A percentile compares a stretch with the other conserved stretches of the same genome.
Evolutionary conservation across 768 basidiomycete genomes (phyloP).

Genomic region (Daedaleopsis nitida): DNA sequence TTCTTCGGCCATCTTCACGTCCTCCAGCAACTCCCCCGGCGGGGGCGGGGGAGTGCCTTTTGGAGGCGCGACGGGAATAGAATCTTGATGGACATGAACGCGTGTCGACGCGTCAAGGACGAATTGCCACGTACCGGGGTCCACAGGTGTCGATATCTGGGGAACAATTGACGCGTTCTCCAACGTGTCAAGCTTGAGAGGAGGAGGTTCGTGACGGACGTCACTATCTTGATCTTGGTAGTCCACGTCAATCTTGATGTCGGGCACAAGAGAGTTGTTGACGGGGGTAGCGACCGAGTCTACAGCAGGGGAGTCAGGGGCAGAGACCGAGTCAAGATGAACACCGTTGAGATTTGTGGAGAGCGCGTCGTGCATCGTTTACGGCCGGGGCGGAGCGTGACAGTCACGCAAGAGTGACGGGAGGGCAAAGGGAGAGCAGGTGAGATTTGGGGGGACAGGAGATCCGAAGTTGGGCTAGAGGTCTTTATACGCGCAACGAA

Average conservation of each 20-base stretch:
- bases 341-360: constrained; percentile 27
- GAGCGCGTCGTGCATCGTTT: constrained; percentile 62
- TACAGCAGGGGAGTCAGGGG: constrained; percentile 38
- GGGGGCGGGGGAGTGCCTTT: constrained; percentile 49
- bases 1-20: constrained; percentile 62
- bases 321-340: constrained; percentile 23
- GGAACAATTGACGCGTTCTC: constrained; percentile 48
- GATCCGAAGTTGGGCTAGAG: constrained; percentile 59
- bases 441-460: constrained; percentile 74
- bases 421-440: constrained; percentile 34
- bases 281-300: constrained; percentile 67
- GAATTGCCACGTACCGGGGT: constrained; percentile 47
- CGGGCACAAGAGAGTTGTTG: constrained; percentile 47
- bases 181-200: constrained; percentile 46
- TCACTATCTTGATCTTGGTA: constrained; percentile 66
- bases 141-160: constrained; percentile 45
- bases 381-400: constrained; percentile 54
- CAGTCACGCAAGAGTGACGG: constrained; percentile 56
- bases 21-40: constrained; percentile 47
- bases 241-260: constrained; percentile 67
- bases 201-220: constrained; percentile 61
- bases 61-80: constrained; percentile 47
- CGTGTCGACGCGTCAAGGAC: constrained; percentile 22
- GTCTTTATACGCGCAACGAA: constrained; percentile 81
- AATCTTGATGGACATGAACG: constrained; percentile 38